Conservation (phyloP, 2,329 filamentous ascomycete species). For the Cordyceps pruinosa region DNA sequence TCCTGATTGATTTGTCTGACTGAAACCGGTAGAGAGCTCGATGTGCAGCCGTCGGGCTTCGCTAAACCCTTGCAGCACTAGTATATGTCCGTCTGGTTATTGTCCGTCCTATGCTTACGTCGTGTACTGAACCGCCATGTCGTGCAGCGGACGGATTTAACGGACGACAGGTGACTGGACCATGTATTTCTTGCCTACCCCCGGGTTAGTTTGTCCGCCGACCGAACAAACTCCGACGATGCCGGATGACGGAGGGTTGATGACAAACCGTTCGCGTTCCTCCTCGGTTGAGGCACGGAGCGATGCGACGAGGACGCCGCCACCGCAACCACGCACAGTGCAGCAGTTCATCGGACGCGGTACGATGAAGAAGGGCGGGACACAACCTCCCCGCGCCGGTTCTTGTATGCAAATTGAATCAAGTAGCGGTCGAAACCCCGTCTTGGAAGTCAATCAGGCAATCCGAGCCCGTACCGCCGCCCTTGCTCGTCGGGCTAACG, state of each 20-base stretch:
- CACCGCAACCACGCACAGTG: background rate
- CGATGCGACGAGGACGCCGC: background rate
- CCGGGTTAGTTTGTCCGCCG: background rate
- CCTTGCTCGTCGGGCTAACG: background rate
- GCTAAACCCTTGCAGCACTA: background rate
- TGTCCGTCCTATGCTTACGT: background rate
- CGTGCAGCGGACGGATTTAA: background rate
- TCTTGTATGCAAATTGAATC: too few relatives aligned
- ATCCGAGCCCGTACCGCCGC: background rate
- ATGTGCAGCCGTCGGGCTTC: too few relatives aligned
- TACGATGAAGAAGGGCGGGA: background rate
- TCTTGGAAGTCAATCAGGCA: background rate
- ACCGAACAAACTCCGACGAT: background rate
- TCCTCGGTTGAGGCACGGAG: background rate
- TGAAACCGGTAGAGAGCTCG: too few relatives aligned
- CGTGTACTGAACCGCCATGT: background rate
- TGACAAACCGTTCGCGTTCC: background rate
- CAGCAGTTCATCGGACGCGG: slow-evolving; percentile 5
- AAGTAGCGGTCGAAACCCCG: background rate
- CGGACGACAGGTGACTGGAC: too few relatives aligned
- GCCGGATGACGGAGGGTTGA: background rate
- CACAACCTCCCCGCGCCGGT: background rate
- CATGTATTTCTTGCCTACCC: too few relatives aligned
- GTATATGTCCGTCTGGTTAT: background rate
- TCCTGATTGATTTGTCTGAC: background rate